Evolutionary conservation across 2,329 filamentous ascomycete genomes (phyloP).

Genomic region (Waltergamsia citrina): DNA sequence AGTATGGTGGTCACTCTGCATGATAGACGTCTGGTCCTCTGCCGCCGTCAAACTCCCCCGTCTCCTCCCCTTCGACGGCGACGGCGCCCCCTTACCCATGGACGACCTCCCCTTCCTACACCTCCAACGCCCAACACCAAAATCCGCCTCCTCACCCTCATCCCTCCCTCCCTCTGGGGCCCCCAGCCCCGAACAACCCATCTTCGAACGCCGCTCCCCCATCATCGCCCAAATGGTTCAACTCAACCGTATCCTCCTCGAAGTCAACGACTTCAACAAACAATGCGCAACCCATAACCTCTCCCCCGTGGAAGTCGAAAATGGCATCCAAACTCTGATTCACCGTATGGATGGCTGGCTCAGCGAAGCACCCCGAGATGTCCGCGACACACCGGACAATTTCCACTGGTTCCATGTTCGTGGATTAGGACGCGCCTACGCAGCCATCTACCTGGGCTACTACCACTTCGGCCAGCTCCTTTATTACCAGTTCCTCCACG

Average conservation of each 20-base stretch:
- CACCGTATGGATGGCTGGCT: conserved; percentile 24
- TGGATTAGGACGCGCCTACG: conserved; percentile 31
- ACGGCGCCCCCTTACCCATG: conserved; percentile 18
- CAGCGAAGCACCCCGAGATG: conserved; percentile 18
- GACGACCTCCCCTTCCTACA: conserved; percentile 23
- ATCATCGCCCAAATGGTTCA: conserved; percentile 12
- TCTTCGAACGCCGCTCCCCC: conserved; percentile 4
- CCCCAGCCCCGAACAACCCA: too few species aligned
- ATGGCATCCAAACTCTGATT: conserved; percentile 19
- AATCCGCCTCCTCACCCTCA: neutral
- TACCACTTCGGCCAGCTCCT: conserved; percentile 36
- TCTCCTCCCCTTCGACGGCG: conserved; percentile 10
- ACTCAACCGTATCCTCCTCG: conserved; percentile 21
- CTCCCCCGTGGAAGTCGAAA: conserved; percentile 16
- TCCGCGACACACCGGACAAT: conserved; percentile 27
- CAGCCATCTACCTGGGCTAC: conserved; percentile 34
- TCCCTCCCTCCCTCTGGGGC: too few species aligned
- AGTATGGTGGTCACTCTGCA: conserved; percentile 13
- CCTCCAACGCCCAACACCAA: neutral
- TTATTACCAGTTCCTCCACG: conserved; percentile 32
- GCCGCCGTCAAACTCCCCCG: conserved; percentile 13
- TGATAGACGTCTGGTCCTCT: conserved; percentile 13
- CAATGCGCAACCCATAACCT: conserved; percentile 4
- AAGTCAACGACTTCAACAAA: conserved; percentile 23
- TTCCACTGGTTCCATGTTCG: conserved; percentile 22